These are phyloP conservation scores for Gossypium arboreum DNA, from an alignment of 345 rosid species.

Conservation along the genomic window DNA sequence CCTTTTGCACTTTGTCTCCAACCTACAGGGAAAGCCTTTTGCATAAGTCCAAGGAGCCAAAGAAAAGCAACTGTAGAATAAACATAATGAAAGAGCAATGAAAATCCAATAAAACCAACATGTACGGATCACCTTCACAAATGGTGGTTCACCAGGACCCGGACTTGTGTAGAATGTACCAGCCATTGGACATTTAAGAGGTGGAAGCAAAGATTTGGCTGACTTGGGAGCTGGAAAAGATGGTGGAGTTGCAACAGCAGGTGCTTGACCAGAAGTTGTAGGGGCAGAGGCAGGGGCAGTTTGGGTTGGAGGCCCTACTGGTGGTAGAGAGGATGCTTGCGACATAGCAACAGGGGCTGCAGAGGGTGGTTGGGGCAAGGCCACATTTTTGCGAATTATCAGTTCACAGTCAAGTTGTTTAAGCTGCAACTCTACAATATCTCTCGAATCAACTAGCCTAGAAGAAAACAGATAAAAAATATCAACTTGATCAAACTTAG, in stretches of 20 bases:
- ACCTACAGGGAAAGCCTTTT: constrained; percentile 35
- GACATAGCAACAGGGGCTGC: constrained; percentile 51
- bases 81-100: not conserved
- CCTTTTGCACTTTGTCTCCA: constrained; percentile 95
- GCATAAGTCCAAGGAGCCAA: constrained; percentile 5
- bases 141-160: constrained; percentile 72
- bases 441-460: constrained; percentile 92
- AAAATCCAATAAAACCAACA: constrained; percentile 12
- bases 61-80: not conserved
- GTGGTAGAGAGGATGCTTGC: constrained; percentile 45
- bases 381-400: constrained; percentile 75
- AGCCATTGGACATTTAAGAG: constrained; percentile 85
- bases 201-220: constrained; percentile 57
- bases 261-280: constrained; percentile 34
- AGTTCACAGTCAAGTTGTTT: constrained; percentile 85
- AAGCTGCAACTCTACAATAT: constrained; percentile 77
- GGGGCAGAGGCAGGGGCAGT: constrained; percentile 24
- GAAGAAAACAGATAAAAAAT: constrained; percentile 11
- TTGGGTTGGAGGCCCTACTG: constrained; percentile 26
- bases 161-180: constrained; percentile 84
- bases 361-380: constrained; percentile 58
- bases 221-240: constrained; percentile 42
- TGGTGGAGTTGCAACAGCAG: constrained; percentile 40
- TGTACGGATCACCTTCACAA: constrained; percentile 60
- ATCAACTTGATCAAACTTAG: not conserved